These are phyloP conservation scores for Daucus carota DNA, from an alignment of 129 eudicot genomes.

Conservation along the genomic window DH1_v3.0 NC_030382.2:58641001-58641500, in stretches of 20 bases:
- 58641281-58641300: neutral
- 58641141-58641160: neutral
- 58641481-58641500: too few relatives aligned
- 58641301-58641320: neutral
- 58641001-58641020: neutral
- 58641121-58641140: too few relatives aligned
- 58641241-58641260: neutral
- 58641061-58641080: neutral
- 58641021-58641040: neutral
- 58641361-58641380: too few relatives aligned
- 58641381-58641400: too few relatives aligned
- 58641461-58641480: too few relatives aligned
- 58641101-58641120: neutral
- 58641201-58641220: neutral
- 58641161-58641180: too few relatives aligned
- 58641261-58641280: neutral
- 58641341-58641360: too few relatives aligned
- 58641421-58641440: too few relatives aligned
- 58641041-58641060: neutral
- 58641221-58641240: too few relatives aligned
- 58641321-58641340: neutral
- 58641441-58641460: too few relatives aligned
- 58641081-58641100: neutral
- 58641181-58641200: too few relatives aligned
- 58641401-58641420: too few relatives aligned